These are phyloP conservation scores for Galerina marginata DNA, from an alignment of 768 basidiomycete genomes.

Conservation along the genomic window DNA sequence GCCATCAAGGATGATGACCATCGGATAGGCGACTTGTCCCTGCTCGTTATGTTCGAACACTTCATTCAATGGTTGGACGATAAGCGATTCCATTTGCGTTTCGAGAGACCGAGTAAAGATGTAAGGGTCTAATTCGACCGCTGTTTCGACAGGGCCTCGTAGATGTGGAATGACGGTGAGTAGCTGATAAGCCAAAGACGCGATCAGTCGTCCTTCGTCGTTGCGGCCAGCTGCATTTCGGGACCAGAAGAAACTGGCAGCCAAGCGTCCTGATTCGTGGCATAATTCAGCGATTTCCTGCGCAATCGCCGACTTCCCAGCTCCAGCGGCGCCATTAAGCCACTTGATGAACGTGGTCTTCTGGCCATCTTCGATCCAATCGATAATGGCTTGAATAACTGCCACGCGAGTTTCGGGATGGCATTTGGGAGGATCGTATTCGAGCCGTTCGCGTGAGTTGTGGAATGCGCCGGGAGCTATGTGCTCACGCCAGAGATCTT, in stretches of 20 bases:
- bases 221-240: constrained; percentile 1
- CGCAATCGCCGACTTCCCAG: constrained; percentile 24
- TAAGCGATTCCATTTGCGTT: constrained; percentile 11
- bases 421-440: constrained; percentile 12
- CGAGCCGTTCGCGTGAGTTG: constrained; percentile 7
- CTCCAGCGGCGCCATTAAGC: constrained; percentile 20
- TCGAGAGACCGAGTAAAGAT: background rate
- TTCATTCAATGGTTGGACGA: constrained; percentile 4
- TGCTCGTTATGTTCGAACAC: background rate
- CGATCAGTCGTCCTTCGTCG: background rate
- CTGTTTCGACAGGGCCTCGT: background rate
- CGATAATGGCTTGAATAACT: constrained; percentile 6
- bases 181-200: constrained; percentile 18
- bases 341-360: constrained; percentile 15
- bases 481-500: too few relatives aligned
- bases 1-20: constrained; percentile 23
- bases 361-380: constrained; percentile 7
- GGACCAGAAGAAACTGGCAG: constrained; percentile 20
- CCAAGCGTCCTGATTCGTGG: background rate
- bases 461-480: background rate
- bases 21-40: background rate
- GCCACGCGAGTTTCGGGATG: constrained; percentile 18
- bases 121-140: constrained; percentile 7
- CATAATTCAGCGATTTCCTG: constrained; percentile 15
- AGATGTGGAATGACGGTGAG: background rate